A percentile compares a stretch with the other conserved stretches of the same genome.
phyloP scores from a whole-genome alignment of 345 rosid species.

The Aethionema arabicum region DNA sequence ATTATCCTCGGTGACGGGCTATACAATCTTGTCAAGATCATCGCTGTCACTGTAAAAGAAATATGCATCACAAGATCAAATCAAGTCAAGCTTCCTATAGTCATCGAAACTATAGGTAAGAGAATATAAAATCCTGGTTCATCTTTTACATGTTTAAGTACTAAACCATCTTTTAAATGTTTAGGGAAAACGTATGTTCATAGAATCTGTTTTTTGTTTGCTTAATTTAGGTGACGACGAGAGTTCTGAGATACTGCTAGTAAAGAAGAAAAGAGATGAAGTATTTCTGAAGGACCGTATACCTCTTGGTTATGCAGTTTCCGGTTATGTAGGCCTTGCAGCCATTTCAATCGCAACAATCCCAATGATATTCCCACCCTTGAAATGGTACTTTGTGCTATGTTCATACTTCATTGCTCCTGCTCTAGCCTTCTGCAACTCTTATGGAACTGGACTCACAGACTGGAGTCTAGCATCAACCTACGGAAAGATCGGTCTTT shows the following conservation, averaged over 20 bases:
- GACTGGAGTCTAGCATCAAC: constrained; percentile 83
- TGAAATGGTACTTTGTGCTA: constrained; percentile 84
- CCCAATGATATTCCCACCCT: constrained; percentile 76
- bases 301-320: constrained; percentile 72
- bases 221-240: constrained; percentile 46
- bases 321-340: constrained; percentile 88
- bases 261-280: constrained; percentile 61
- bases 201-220: neutral
- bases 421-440: constrained; percentile 88
- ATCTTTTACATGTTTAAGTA: neutral
- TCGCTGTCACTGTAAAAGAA: constrained; percentile 59
- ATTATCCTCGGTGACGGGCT: constrained; percentile 94
- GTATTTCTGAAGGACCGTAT: constrained; percentile 76
- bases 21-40: constrained; percentile 81
- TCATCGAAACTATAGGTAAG: constrained; percentile 58
- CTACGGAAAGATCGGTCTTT: constrained; percentile 92
- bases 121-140: constrained; percentile 8
- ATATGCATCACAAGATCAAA: constrained; percentile 54
- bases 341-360: constrained; percentile 76
- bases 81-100: constrained; percentile 49
- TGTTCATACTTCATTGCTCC: constrained; percentile 83
- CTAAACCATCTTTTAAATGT: neutral
- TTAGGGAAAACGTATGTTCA: no score
- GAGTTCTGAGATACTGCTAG: constrained; percentile 47
- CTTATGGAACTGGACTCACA: constrained; percentile 84